Conservation (phyloP, 768 basidiomycete species). For the Saitozyma podzolica region DNA sequence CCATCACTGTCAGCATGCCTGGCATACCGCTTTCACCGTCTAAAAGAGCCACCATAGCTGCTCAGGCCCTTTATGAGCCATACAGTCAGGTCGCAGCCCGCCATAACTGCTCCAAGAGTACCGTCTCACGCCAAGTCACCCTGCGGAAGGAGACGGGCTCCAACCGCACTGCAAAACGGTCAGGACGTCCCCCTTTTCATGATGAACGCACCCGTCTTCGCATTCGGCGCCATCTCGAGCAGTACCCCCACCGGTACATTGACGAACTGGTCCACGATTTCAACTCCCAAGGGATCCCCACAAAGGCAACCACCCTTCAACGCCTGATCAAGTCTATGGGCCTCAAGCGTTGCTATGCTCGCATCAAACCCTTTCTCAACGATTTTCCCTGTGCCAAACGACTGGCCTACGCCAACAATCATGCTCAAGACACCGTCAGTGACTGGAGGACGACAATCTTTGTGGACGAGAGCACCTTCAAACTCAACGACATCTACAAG, state of each 20-base stretch:
- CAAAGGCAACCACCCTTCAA: slow-evolving; percentile 5
- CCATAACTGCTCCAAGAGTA: too few relatives aligned
- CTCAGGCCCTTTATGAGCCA: too few relatives aligned
- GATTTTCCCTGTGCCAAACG: not conserved
- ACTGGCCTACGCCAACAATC: slow-evolving; percentile 4
- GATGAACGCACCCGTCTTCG: not conserved
- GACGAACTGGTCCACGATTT: slow-evolving; percentile 1
- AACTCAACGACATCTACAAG: slow-evolving; percentile 8
- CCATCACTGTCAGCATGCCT: too few relatives aligned
- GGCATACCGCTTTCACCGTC: too few relatives aligned
- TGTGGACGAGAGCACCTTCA: slow-evolving; percentile 10
- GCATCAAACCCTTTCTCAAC: slow-evolving; percentile 11
- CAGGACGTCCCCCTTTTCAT: not conserved
- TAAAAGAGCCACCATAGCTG: too few relatives aligned
- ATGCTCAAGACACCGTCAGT: not conserved
- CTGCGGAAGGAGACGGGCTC: too few relatives aligned
- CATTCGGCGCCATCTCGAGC: not conserved
- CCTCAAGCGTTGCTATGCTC: slow-evolving; percentile 9
- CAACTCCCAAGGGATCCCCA: not conserved
- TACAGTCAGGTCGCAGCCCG: too few relatives aligned
- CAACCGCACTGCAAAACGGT: not conserved
- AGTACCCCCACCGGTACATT: not conserved
- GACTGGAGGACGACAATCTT: slow-evolving; percentile 12
- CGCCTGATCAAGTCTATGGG: slow-evolving; percentile 3
- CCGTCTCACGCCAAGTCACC: too few relatives aligned